phyloP scores from a whole-genome alignment of 768 basidiomycete genomes.

The Collybia mongolica region DNA sequence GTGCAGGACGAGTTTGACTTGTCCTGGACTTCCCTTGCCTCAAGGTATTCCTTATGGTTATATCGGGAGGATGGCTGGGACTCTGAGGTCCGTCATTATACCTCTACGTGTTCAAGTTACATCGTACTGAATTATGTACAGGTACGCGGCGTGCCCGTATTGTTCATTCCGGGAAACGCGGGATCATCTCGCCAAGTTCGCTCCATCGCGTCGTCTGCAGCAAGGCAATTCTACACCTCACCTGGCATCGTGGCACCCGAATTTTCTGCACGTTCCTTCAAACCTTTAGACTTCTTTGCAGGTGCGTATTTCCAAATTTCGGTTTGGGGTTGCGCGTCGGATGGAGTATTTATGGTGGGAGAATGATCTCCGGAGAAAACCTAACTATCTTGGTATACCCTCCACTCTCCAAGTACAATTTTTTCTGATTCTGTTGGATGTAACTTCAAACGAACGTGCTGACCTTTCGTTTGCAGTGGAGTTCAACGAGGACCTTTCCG shows the following conservation, averaged over 20 bases:
- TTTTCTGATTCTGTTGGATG: too few species aligned
- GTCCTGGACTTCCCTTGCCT: slow-evolving; percentile 69
- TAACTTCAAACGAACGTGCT: background rate
- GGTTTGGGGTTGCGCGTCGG: too few species aligned
- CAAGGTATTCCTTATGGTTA: slow-evolving; percentile 81
- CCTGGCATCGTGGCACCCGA: slow-evolving; percentile 55
- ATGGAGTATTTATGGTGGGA: too few species aligned
- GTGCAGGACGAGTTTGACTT: slow-evolving; percentile 65
- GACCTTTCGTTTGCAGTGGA: slow-evolving; percentile 56
- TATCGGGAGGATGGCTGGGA: slow-evolving; percentile 93
- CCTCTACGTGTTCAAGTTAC: background rate
- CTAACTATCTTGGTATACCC: too few species aligned
- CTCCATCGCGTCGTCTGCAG: slow-evolving; percentile 90
- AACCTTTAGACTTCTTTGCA: slow-evolving; percentile 82
- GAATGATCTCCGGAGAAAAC: too few species aligned
- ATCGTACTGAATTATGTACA: slow-evolving; percentile 2
- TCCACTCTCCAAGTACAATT: too few species aligned
- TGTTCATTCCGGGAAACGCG: slow-evolving; percentile 97
- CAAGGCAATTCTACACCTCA: slow-evolving; percentile 71
- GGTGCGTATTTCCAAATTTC: slow-evolving; percentile 41
- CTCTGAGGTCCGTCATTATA: slow-evolving; percentile 44
- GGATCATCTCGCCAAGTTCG: slow-evolving; percentile 93
- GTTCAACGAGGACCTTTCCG: slow-evolving; percentile 96
- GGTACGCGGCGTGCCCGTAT: slow-evolving; percentile 68
- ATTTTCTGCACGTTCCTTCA: slow-evolving; percentile 46